Evolutionary conservation across 1,139 yeast genomes (phyloP).

Genomic region (Kluyveromyces sp.): DNA sequence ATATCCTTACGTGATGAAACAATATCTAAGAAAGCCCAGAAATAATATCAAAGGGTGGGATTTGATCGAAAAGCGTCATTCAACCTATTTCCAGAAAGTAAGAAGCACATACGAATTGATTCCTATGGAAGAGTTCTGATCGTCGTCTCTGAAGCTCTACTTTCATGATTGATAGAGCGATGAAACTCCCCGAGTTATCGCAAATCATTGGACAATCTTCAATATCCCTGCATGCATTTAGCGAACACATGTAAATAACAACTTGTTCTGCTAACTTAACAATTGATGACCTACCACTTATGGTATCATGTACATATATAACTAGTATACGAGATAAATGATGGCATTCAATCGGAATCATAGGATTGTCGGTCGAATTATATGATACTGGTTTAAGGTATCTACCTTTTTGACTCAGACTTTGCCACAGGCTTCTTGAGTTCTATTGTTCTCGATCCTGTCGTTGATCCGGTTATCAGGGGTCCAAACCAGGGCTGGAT

Average conservation of each 20-base stretch:
- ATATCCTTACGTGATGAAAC: conserved; percentile 28
- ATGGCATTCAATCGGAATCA: not conserved
- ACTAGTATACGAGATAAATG: not conserved
- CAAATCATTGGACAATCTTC: not conserved
- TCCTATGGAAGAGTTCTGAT: conserved; percentile 8
- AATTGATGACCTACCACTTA: not conserved
- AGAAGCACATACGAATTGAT: conserved; percentile 19
- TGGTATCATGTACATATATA: conserved; percentile 2
- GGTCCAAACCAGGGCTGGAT: conserved; percentile 89
- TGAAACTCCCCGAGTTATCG: not conserved
- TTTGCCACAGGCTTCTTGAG: not conserved
- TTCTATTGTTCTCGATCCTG: conserved; percentile 20
- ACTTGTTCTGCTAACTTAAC: not conserved
- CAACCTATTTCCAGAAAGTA: conserved; percentile 16
- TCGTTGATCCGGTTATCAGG: conserved; percentile 59
- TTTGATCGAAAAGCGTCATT: conserved; percentile 18
- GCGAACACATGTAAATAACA: conserved; percentile 2
- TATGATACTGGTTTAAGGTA: not conserved
- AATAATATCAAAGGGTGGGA: conserved; percentile 21
- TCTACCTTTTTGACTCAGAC: not conserved
- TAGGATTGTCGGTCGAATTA: not conserved
- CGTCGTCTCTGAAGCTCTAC: not conserved
- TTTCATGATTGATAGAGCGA: not conserved
- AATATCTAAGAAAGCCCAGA: conserved; percentile 24
- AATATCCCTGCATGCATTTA: conserved; percentile 1